These are phyloP conservation scores for Monilinia fructigena DNA, from an alignment of 2,329 filamentous ascomycete species.

Conservation along the genomic window DNA sequence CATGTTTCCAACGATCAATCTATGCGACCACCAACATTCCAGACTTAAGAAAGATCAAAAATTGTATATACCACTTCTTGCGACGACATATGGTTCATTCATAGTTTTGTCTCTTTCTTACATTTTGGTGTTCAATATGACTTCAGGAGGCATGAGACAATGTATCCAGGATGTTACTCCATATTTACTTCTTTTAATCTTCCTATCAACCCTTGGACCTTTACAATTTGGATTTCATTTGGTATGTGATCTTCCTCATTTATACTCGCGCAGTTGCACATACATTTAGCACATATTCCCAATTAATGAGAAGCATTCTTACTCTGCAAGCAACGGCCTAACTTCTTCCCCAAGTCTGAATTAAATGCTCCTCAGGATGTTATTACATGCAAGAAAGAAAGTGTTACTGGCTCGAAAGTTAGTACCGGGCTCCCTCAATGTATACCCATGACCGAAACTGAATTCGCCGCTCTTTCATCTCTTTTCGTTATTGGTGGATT, in stretches of 20 bases:
- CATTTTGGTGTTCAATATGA: constrained; percentile 29
- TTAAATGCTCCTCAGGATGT: constrained; percentile 94
- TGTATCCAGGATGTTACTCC: constrained; percentile 54
- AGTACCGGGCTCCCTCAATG: constrained; percentile 63
- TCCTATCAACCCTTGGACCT: constrained; percentile 78
- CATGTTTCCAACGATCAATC: background rate
- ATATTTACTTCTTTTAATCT: constrained; percentile 75
- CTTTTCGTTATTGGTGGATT: constrained; percentile 90
- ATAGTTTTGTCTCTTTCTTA: background rate
- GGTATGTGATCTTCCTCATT: constrained; percentile 48
- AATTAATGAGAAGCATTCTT: background rate
- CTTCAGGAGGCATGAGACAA: constrained; percentile 37
- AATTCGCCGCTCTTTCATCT: constrained; percentile 84
- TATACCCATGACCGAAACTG: constrained; percentile 79
- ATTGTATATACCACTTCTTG: background rate
- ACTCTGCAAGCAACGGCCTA: constrained; percentile 19
- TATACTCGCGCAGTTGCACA: background rate
- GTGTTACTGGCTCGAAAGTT: constrained; percentile 42
- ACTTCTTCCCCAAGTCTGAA: constrained; percentile 64
- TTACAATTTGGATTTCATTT: constrained; percentile 94
- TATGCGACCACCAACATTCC: background rate
- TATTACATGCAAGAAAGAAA: constrained; percentile 75
- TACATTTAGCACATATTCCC: constrained; percentile 3
- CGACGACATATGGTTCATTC: background rate
- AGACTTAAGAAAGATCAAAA: background rate